These are phyloP conservation scores for Blakeslea trispora DNA, from an alignment of 371 early-diverging fungal genomes.

Conservation along the genomic window DNA sequence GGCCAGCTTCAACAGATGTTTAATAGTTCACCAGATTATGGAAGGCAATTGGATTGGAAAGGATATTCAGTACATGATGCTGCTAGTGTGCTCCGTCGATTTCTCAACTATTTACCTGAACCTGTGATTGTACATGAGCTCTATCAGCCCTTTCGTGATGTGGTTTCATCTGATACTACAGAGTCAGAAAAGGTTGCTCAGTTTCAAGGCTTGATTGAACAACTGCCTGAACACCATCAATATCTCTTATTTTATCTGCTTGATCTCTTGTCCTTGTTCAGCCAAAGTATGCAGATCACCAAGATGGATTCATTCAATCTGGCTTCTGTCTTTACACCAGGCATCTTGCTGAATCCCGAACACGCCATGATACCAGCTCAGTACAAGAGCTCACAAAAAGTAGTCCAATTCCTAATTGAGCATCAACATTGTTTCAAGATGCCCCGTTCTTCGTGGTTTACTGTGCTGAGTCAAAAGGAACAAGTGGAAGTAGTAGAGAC, in stretches of 20 bases:
- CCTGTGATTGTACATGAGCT: slow-evolving; percentile 59
- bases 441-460: slow-evolving; percentile 25
- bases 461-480: slow-evolving; percentile 9
- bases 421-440: slow-evolving; percentile 48
- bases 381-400: slow-evolving; percentile 53
- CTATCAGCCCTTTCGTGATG: slow-evolving; percentile 62
- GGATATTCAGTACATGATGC: slow-evolving; percentile 66
- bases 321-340: slow-evolving; percentile 64
- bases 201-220: slow-evolving; percentile 55
- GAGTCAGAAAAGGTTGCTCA: slow-evolving; percentile 39
- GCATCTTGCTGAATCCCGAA: slow-evolving; percentile 56
- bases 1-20: slow-evolving; percentile 61
- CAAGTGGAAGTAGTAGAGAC: slow-evolving; percentile 3
- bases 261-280: slow-evolving; percentile 59
- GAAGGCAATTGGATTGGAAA: slow-evolving; percentile 60
- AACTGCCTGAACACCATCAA: slow-evolving; percentile 59
- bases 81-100: slow-evolving; percentile 60
- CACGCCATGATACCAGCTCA: slow-evolving; percentile 53
- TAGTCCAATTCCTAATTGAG: slow-evolving; percentile 53
- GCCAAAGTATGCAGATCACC: slow-evolving; percentile 41
- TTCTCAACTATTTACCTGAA: slow-evolving; percentile 64
- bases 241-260: slow-evolving; percentile 64
- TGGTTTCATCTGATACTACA: slow-evolving; percentile 40
- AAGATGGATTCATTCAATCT: slow-evolving; percentile 48
- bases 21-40: slow-evolving; percentile 57